A percentile compares a stretch with the other conserved stretches of the same genome.
Conservation (phyloP, 805 yeast species). For the Hanseniaspora guilliermondii region DNA sequence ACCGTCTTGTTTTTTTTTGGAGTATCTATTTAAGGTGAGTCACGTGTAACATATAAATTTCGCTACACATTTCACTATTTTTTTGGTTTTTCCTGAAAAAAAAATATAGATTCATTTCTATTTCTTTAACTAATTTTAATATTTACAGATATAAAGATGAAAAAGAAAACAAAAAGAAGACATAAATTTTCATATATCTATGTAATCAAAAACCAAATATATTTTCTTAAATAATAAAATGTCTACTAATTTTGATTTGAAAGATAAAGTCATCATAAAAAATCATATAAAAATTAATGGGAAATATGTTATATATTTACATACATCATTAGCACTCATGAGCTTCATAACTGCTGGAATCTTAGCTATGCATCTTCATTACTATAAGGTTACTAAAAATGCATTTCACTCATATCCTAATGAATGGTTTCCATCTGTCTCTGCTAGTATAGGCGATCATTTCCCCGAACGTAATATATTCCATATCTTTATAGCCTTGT, state of each 20-base stretch:
- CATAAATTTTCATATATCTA: too few species aligned
- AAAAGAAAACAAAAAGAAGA: too few species aligned
- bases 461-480: slow-evolving; percentile 91
- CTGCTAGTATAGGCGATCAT: slow-evolving; percentile 93
- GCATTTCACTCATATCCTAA: slow-evolving; percentile 85
- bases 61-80: too few species aligned
- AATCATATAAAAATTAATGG: neutral
- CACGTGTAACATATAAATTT: too few species aligned
- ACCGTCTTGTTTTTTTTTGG: too few species aligned
- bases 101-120: too few species aligned
- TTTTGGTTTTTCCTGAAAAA: too few species aligned
- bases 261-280: neutral
- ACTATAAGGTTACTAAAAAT: slow-evolving; percentile 75
- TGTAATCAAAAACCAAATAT: neutral
- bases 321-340: slow-evolving; percentile 54
- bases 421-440: slow-evolving; percentile 97
- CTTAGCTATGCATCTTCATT: slow-evolving; percentile 69
- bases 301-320: slow-evolving; percentile 33
- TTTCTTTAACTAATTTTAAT: too few species aligned
- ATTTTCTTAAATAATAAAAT: neutral
- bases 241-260: neutral
- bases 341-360: slow-evolving; percentile 68
- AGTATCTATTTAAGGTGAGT: too few species aligned
- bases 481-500: slow-evolving; percentile 81
- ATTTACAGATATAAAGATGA: too few species aligned